Percentiles rank a stretch among this genome's conserved stretches.
Conservation (phyloP, 192 early-diverging fungal genomes). For the Rhizophlyctis rosea region DNA sequence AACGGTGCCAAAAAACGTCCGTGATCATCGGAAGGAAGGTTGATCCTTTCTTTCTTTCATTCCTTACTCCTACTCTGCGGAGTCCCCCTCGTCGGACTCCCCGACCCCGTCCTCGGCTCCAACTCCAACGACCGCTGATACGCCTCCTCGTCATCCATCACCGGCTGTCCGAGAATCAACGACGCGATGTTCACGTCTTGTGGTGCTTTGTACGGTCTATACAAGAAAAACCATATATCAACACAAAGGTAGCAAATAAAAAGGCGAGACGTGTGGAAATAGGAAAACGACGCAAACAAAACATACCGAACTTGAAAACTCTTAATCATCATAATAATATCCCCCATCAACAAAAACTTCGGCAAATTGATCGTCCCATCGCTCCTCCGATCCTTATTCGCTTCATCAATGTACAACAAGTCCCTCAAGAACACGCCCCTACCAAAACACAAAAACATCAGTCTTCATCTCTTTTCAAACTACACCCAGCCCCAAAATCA, state of each 20-base stretch:
- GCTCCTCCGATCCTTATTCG: conserved; percentile 59
- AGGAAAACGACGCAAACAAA: not conserved
- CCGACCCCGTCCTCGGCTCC: conserved; percentile 27
- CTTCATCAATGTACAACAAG: conserved; percentile 69
- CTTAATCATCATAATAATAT: conserved; percentile 57
- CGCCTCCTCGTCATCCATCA: conserved; percentile 34
- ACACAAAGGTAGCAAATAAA: conserved; percentile 3
- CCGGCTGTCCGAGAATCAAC: conserved; percentile 35
- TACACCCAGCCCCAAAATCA: not conserved
- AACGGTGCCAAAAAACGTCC: too few species aligned
- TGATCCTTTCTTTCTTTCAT: too few species aligned
- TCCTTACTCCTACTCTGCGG: too few species aligned
- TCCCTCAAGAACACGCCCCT: conserved; percentile 71
- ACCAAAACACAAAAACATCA: conserved; percentile 6
- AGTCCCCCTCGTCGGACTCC: too few species aligned
- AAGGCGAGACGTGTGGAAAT: not conserved
- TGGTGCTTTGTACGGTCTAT: conserved; percentile 27
- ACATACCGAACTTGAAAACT: conserved; percentile 48
- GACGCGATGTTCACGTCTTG: conserved; percentile 27
- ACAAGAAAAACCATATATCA: too few species aligned
- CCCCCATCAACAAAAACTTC: conserved; percentile 69
- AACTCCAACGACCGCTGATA: conserved; percentile 38
- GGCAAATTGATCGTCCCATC: conserved; percentile 70
- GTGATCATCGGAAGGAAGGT: conserved; percentile 17
- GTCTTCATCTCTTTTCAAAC: too few species aligned